Evolutionary conservation across 2,329 filamentous ascomycete genomes (phyloP), one percentile per base, ranked within the genome.

Genomic region (Fusarium sp.): DNA sequence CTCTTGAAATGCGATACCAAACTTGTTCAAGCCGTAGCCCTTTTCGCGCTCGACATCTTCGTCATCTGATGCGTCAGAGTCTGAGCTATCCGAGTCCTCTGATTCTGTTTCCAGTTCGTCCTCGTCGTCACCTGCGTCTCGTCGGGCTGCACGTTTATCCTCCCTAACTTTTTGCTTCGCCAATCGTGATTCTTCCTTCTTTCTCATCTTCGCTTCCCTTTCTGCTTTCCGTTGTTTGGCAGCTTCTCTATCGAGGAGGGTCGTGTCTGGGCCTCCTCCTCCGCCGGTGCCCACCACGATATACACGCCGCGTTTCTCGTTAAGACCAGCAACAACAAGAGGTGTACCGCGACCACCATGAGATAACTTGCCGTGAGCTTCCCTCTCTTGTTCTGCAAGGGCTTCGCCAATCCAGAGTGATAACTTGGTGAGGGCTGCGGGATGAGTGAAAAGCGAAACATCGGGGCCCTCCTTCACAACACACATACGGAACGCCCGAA

Each of bases 391-490:
- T 68, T 97, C 94, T 2, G 91, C 88, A 43, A 98, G 89, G 0
- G 96, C 96, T 79, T 98, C 95, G 44, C 91, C 93, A 40, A 99
- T 88, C 96, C 96, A 99, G 4, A 97, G 84, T 0, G 95, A 94
- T 15, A 99, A 86, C 78, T 98, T 97, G 3, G 94, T 97, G 23
- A 99, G 82, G 3, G 96, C 96, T 7, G 94, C 93, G 0, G 96
- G 94, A 74, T 98, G 95, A 1, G 91, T 94, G 79, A 99, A 99
- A 12, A 98, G 85, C n/a, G 87, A 81, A 0, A 97, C 91, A 72
- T 98, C 96, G 1, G 94, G 93, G 0, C 95, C 94, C 74, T 98
- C 96, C 76, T 96, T 97, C 71, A 99, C 94, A 6, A 98, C 91
- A 32, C 92, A 96, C 85, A 99, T 94, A 48, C 96, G 92, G 77